A percentile compares a stretch with the other conserved stretches of the same genome.
phyloP scores from a whole-genome alignment of 345 rosid species.

The Pelargonium nanum region DNA sequence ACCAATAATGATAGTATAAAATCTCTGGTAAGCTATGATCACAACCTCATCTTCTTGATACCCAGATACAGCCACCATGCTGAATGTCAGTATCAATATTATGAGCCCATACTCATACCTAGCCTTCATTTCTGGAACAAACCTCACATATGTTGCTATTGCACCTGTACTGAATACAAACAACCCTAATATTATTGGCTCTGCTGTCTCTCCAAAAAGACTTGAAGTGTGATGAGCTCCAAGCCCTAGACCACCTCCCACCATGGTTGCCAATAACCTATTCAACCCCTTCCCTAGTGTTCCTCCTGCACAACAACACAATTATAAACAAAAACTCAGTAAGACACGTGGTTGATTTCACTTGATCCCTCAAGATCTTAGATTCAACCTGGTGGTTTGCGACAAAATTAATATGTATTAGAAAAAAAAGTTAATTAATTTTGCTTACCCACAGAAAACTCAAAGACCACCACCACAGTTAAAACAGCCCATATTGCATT shows the following conservation, averaged over 20 bases:
- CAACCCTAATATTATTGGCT: slow-evolving; percentile 15
- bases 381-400: neutral
- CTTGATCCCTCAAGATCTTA: neutral
- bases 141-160: slow-evolving; percentile 19
- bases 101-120: slow-evolving; percentile 34
- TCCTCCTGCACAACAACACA: slow-evolving; percentile 14
- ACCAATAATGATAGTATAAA: slow-evolving; percentile 25
- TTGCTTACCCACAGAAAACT: slow-evolving; percentile 33
- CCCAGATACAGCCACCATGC: slow-evolving; percentile 25
- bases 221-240: slow-evolving; percentile 25
- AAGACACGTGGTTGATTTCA: neutral
- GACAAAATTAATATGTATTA: neutral
- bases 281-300: slow-evolving; percentile 32
- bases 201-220: slow-evolving; percentile 14
- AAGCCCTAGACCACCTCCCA: slow-evolving; percentile 23
- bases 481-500: slow-evolving; percentile 34
- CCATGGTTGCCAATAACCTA: slow-evolving; percentile 25
- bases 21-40: slow-evolving; percentile 15
- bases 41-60: slow-evolving; percentile 11
- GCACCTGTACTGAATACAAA: slow-evolving; percentile 23
- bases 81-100: slow-evolving; percentile 35
- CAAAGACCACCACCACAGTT: slow-evolving; percentile 26
- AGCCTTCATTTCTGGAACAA: slow-evolving; percentile 26
- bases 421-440: neutral
- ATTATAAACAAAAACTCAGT: neutral